Conservation (phyloP, 176 grass and related monocot species). For the Chrysopogon serrulatus region DNA sequence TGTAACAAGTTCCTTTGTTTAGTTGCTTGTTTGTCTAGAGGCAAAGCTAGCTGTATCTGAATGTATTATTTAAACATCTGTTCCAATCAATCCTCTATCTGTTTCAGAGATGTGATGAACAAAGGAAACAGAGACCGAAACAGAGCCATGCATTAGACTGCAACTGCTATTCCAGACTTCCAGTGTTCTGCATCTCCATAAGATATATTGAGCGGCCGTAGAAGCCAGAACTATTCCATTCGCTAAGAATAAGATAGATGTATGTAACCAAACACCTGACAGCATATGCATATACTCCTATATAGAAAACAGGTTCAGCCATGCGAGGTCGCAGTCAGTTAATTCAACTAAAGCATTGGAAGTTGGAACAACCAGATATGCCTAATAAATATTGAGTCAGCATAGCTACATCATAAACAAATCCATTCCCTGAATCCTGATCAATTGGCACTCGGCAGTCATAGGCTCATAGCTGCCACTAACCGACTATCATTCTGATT, state of each 20-base stretch:
- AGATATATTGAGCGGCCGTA: neutral
- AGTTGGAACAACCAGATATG: neutral
- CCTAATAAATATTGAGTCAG: neutral
- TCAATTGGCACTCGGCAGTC: neutral
- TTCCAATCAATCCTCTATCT: neutral
- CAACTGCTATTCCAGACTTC: neutral
- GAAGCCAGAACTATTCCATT: too few relatives aligned
- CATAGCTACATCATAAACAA: neutral
- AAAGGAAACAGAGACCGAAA: neutral
- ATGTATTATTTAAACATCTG: neutral
- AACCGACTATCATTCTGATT: neutral
- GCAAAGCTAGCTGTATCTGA: neutral
- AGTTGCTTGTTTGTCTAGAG: neutral
- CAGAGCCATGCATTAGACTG: neutral
- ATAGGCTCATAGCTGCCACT: neutral
- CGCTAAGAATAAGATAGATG: too few relatives aligned
- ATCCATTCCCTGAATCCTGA: neutral
- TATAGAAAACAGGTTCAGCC: neutral
- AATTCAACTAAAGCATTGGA: neutral
- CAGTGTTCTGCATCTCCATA: neutral
- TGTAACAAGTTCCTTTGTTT: neutral
- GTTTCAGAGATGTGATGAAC: neutral
- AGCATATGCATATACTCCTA: too few relatives aligned
- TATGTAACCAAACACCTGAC: neutral
- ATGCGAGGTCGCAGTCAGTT: neutral